Base-by-base conservation (phyloP, 441 rosid genomes). In the Metrosideros polymorpha region DNA sequence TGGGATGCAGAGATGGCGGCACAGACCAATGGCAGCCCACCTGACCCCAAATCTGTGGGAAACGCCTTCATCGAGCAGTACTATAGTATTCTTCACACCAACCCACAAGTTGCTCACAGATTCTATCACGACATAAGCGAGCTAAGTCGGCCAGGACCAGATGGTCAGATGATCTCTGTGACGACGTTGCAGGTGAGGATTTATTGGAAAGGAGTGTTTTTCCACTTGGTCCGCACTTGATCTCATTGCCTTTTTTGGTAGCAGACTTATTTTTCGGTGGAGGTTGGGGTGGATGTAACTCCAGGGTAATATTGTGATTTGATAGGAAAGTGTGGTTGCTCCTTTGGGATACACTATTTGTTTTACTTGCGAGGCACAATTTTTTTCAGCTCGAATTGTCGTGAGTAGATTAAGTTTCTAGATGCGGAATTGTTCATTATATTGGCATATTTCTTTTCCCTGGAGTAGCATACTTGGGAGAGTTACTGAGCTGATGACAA, bases 81-180 rank as follows among this genome's bases (percentile, higher is more conserved):
- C 84, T 94, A 93, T 89, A 61, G 54, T 83, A 83, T 90, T 43
- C 90, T 93, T 19, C 89, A 87, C 43, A 55, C 84, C 43, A 83
- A 86, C 13, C 94, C 95, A 4, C 84, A 87, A 2, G 77, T 85
- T 56, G 93, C 91, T 84, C 91, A 92, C 84, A 90, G 79, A 50
- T 94, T 93, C 84, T 94, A 94, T 88, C 92, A 84, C 1, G 93
- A 92, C 79, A 88, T 85, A 0, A 94, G 97, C 82, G 92, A 84
- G 29, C 75, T 92, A 85, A 92, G 94, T 87, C 86, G 95, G 9
- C 94, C 95, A 0, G 91, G 87, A 85, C 84, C 90, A 0, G 88
- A 93, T 88, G 94, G 95, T 47, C 86, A 84, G 85, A 91, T 92
- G 94, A 92, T 88, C 56, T 88, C 91, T 24, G 94, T 91, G 86